These are phyloP conservation scores for Posidonia oceanica DNA, from an alignment of 116 monocot genomes.

Conservation along the genomic window DNA sequence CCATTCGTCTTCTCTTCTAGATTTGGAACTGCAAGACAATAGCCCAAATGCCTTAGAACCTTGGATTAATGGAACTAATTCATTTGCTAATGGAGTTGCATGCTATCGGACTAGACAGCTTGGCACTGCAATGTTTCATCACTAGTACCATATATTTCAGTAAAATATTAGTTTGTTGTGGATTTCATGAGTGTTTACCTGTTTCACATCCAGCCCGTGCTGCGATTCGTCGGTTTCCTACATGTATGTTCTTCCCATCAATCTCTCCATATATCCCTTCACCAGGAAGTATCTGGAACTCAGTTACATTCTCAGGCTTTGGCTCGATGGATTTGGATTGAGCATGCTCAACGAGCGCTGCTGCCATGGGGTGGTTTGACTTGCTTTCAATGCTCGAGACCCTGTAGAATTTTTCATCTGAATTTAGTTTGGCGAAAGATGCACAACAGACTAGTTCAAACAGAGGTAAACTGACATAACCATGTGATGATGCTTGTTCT, in stretches of 20 bases:
- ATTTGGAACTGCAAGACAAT: conserved; percentile 29
- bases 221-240: conserved; percentile 81
- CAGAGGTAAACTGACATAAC: neutral
- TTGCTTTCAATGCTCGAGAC: conserved; percentile 90
- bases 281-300: conserved; percentile 68
- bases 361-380: conserved; percentile 95
- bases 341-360: conserved; percentile 70
- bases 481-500: neutral
- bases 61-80: no score
- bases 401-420: conserved; percentile 28
- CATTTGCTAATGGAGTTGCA: no score
- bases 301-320: conserved; percentile 56
- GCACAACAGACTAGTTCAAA: neutral
- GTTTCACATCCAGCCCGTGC: conserved; percentile 45
- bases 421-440: neutral
- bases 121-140: neutral
- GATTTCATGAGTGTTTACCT: conserved; percentile 22
- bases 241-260: conserved; percentile 52
- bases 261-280: conserved; percentile 88
- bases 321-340: conserved; percentile 44
- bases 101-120: no score
- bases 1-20: conserved; percentile 33
- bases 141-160: neutral
- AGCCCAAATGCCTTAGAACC: no score
- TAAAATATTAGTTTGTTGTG: neutral